A percentile compares a stretch with the other conserved stretches of the same genome.
Evolutionary conservation across 1,139 yeast species (phyloP).

Genomic region (Suhomyces yuchorum): DNA sequence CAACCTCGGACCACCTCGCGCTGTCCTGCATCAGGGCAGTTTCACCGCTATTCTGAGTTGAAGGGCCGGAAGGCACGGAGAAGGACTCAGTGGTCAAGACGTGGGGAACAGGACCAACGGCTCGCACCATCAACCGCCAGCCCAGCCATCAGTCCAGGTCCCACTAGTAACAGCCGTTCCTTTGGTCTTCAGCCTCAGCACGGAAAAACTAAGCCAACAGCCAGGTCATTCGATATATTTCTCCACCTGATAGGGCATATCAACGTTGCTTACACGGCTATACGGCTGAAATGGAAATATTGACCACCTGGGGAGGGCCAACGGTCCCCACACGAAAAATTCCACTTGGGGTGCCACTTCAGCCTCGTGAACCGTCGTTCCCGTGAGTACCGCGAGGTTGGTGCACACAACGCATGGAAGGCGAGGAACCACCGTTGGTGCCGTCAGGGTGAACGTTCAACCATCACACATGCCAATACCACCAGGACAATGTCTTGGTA

Average conservation of each 20-base stretch:
- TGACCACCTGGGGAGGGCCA: background rate
- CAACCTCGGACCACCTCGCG: background rate
- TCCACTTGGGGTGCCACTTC: background rate
- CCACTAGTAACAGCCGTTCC: background rate
- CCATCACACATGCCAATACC: background rate
- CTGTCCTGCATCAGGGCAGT: background rate
- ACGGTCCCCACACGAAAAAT: background rate
- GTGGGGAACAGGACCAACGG: background rate
- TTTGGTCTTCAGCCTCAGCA: background rate
- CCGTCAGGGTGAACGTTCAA: background rate
- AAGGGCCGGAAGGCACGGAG: background rate
- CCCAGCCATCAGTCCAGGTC: too few species aligned
- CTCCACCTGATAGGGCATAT: background rate
- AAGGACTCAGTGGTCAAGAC: background rate
- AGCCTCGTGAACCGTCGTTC: slow-evolving; percentile 3
- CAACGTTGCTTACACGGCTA: background rate
- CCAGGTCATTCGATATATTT: background rate
- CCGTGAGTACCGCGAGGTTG: background rate
- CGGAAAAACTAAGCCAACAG: background rate
- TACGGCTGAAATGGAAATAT: slow-evolving; percentile 1
- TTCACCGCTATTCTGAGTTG: background rate
- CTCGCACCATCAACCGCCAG: too few species aligned
- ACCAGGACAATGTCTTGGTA: background rate
- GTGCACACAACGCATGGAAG: background rate
- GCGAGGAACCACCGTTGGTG: background rate